Evolutionary conservation across 768 basidiomycete species (phyloP).

Genomic region (Leccinum rimulosum): DNA sequence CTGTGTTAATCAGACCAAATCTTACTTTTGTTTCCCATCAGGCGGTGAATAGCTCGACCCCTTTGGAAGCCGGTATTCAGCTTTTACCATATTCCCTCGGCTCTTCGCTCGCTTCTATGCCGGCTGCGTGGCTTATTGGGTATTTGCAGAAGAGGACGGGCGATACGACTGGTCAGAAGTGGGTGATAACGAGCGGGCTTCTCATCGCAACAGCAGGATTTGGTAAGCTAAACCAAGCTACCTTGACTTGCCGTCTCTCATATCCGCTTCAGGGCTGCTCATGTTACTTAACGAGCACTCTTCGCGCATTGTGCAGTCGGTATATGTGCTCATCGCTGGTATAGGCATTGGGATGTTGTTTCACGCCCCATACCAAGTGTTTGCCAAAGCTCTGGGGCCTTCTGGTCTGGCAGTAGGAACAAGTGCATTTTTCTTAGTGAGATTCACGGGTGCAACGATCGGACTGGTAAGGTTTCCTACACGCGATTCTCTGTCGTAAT

Average conservation of each 20-base stretch:
- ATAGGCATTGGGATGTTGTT: slow-evolving; percentile 81
- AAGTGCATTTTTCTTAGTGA: slow-evolving; percentile 82
- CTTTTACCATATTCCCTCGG: slow-evolving; percentile 84
- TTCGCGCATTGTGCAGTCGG: slow-evolving; percentile 40
- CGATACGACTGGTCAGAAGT: slow-evolving; percentile 64
- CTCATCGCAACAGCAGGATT: slow-evolving; percentile 68
- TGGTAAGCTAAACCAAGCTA: slow-evolving; percentile 43
- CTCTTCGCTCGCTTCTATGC: slow-evolving; percentile 81
- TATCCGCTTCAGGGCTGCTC: slow-evolving; percentile 55
- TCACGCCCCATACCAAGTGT: slow-evolving; percentile 82
- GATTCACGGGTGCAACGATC: slow-evolving; percentile 82
- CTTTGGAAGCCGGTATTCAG: slow-evolving; percentile 68
- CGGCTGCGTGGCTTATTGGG: slow-evolving; percentile 80
- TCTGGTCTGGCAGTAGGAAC: slow-evolving; percentile 75
- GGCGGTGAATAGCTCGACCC: slow-evolving; percentile 71
- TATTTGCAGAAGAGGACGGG: slow-evolving; percentile 56
- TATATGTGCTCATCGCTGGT: slow-evolving; percentile 71
- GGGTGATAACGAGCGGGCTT: slow-evolving; percentile 61
- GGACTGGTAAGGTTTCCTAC: slow-evolving; percentile 57
- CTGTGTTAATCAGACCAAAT: background rate
- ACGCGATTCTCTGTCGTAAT: slow-evolving; percentile 2
- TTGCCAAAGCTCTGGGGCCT: slow-evolving; percentile 62
- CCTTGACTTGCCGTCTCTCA: slow-evolving; percentile 7
- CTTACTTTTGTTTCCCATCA: slow-evolving; percentile 27
- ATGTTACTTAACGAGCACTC: slow-evolving; percentile 58